Evolutionary conservation across 2,329 filamentous ascomycete species (phyloP).

Genomic region (Aureobasidium vineae): DNA sequence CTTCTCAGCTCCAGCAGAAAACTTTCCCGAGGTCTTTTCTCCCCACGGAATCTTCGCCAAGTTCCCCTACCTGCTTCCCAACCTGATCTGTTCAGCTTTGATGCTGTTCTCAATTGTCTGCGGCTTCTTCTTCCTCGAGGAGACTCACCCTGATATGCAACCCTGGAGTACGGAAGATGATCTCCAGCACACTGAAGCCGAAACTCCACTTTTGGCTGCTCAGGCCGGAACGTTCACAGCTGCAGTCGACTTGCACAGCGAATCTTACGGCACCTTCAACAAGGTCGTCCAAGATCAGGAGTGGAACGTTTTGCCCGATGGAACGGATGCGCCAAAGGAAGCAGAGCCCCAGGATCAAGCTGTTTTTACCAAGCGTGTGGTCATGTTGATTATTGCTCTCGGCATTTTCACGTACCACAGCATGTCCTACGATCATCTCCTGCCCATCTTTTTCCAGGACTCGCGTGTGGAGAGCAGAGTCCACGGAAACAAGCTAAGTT

Average conservation of each 20-base stretch:
- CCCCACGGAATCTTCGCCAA: slow-evolving; percentile 66
- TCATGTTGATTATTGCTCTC: slow-evolving; percentile 75
- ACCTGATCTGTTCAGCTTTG: slow-evolving; percentile 75
- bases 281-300: slow-evolving; percentile 53
- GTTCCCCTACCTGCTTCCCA: slow-evolving; percentile 87
- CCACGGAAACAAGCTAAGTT: slow-evolving; percentile 29
- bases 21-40: slow-evolving; percentile 71
- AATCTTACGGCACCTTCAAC: slow-evolving; percentile 52
- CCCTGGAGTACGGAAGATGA: slow-evolving; percentile 47
- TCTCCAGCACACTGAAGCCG: slow-evolving; percentile 47
- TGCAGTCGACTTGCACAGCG: slow-evolving; percentile 69
- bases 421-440: slow-evolving; percentile 89
- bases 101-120: slow-evolving; percentile 75
- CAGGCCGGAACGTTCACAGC: slow-evolving; percentile 68
- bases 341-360: slow-evolving; percentile 40
- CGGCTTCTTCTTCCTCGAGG: slow-evolving; percentile 77
- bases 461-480: slow-evolving; percentile 51
- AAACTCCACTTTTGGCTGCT: slow-evolving; percentile 73
- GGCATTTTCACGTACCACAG: slow-evolving; percentile 92
- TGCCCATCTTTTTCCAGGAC: slow-evolving; percentile 92
- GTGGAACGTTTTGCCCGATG: slow-evolving; percentile 54
- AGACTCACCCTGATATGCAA: slow-evolving; percentile 84
- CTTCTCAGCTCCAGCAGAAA: slow-evolving; percentile 73
- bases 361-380: slow-evolving; percentile 62
- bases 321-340: slow-evolving; percentile 35